Base-by-base conservation (phyloP, 2,329 filamentous ascomycete genomes). In the Ophiostoma australiae region DNA sequence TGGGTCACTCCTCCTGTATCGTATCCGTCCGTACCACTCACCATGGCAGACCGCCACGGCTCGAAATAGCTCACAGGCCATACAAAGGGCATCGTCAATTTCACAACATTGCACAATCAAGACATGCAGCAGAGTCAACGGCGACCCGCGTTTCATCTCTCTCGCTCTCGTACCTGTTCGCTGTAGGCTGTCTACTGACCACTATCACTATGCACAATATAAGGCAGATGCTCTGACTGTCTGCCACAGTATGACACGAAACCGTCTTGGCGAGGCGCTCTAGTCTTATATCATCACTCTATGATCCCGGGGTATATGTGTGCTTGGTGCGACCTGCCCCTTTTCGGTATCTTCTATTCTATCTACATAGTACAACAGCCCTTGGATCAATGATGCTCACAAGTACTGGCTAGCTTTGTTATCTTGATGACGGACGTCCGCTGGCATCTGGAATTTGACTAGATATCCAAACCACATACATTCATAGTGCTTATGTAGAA, bases 61-160 rank as follows among this genome's bases (percentile, higher is more conserved):
- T 33, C 23, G 58, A 33, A 63, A 63, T 63, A 63, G 58, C 33
- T 15, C 52, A 58, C 15, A 17, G 41, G 7, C 44, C 44, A 58
- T 58, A 27, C 4, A 52, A n/a, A 52, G 48, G 17, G 7, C 17
- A 63, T 27, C 23, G n/a, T 27, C 66, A 69, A 65, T 52, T 55
- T 69, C 61, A 71, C 58, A 44, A 63, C 37, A 67, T 58, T 27
- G 23, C 52, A 58, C 52, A 58, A 27, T 58, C 39, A 61, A 71
- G 52, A 71, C 66, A 39, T 65, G 70, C 41, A 69, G 70, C 58
- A 71, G 70, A 69, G 58, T 69, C 70, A 67, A 55, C 70, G 35
- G 70, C 70, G 67, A 23, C 63, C 63, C n/a, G 63, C 63, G 69
- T 72, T 72, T 67, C 39, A 27, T 37, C 48, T 69, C 48, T 69